Percentiles rank a stretch among this genome's conserved stretches.
Evolutionary conservation across 371 early-diverging fungal genomes (phyloP).

Genomic region (Chytridium lagenaria): DNA sequence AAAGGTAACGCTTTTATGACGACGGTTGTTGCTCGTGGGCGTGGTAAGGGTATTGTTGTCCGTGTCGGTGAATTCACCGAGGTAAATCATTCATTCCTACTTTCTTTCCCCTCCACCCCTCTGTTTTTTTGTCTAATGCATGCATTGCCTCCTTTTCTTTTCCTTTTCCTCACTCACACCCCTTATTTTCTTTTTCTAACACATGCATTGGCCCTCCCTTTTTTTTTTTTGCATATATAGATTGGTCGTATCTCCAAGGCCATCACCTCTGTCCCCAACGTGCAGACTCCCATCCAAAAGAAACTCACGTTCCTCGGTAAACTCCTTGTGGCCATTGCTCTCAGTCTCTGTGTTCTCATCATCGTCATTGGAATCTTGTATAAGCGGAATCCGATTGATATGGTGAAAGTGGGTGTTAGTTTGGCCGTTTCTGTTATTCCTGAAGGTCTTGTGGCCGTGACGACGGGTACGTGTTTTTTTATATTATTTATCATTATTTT

Average conservation of each 20-base stretch:
- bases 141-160: background rate
- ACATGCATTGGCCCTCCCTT: too few relatives aligned
- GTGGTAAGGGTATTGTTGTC: conserved; percentile 85
- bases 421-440: conserved; percentile 94
- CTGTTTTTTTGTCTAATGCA: background rate
- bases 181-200: background rate
- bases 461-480: conserved; percentile 44
- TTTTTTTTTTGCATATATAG: conserved; percentile 14
- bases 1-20: conserved; percentile 87
- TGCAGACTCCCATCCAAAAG: conserved; percentile 78
- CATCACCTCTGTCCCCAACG: conserved; percentile 71
- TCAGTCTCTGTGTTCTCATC: conserved; percentile 79
- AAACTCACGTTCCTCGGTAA: conserved; percentile 78
- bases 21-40: conserved; percentile 78
- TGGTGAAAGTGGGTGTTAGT: conserved; percentile 67
- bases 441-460: conserved; percentile 92
- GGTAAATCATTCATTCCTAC: conserved; percentile 32
- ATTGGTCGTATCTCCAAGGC: conserved; percentile 91
- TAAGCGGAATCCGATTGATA: conserved; percentile 60
- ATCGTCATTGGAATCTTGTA: conserved; percentile 82
- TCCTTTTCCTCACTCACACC: too few relatives aligned
- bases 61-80: conserved; percentile 87
- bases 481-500: background rate
- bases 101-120: too few relatives aligned
- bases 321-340: conserved; percentile 69